Percentiles rank a stretch among this genome's conserved stretches.
These are phyloP conservation scores for Debaryomyces udenii DNA, from an alignment of 1,139 yeast species.

Conservation along the genomic window DNA sequence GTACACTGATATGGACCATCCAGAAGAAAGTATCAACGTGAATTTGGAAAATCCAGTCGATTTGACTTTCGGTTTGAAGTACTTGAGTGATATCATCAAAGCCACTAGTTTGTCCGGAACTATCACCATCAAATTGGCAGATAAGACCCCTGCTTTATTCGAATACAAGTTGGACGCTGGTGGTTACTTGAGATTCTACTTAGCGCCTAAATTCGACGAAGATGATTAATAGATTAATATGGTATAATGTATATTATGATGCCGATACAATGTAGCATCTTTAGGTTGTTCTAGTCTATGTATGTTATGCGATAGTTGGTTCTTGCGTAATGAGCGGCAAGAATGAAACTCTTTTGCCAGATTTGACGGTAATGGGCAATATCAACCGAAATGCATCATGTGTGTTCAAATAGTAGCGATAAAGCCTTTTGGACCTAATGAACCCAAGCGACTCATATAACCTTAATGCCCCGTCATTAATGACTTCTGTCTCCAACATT, in stretches of 20 bases:
- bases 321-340: constrained; percentile 20
- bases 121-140: constrained; percentile 84
- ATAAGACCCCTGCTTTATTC: constrained; percentile 90
- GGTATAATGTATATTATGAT: constrained; percentile 8
- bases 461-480: constrained; percentile 72
- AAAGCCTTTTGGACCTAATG: constrained; percentile 75
- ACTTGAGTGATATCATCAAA: constrained; percentile 86
- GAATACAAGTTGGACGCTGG: constrained; percentile 86
- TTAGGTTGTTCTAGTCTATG: background rate
- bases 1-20: constrained; percentile 75
- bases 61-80: constrained; percentile 88
- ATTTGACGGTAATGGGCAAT: constrained; percentile 36
- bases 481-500: constrained; percentile 88
- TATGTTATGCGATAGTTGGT: background rate
- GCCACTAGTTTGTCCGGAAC: constrained; percentile 78
- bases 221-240: constrained; percentile 54
- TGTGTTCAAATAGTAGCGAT: constrained; percentile 84
- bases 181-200: constrained; percentile 92
- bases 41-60: constrained; percentile 86
- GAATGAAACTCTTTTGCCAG: constrained; percentile 37
- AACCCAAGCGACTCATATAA: constrained; percentile 90
- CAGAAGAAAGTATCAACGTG: constrained; percentile 73
- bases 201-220: constrained; percentile 96
- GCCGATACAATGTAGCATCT: constrained; percentile 1
- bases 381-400: constrained; percentile 90